Base-by-base conservation (phyloP, 345 rosid genomes). In the Hibiscus syriacus region DNA sequence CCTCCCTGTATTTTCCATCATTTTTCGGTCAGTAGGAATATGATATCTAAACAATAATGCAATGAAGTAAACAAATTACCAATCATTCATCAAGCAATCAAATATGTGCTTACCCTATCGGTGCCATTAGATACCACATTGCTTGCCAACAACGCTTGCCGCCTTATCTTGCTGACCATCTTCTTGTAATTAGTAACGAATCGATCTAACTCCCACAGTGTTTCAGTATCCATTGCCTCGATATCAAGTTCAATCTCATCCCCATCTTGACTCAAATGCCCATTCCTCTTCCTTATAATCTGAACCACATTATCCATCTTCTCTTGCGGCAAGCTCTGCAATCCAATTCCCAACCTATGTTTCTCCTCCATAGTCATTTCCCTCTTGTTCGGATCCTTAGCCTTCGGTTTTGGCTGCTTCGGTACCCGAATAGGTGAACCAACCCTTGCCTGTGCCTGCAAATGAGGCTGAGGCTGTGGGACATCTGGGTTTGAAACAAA, bases 181-280 rank as follows among this genome's bases (percentile, higher is more conserved):
- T 90, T 90, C 72, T 86, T 90, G 69, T 84, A 84, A 39, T 90
- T 87, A 0, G 96, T 84, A 19, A 90, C 90, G 58, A 87, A 90
- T 9, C 91, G 84, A 73, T 90, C 96, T 70, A 87, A 86, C 80
- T 90, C 93, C 93, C 96, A 90, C 0, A 90, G 73, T 0, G 93
- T 90, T 73, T 90, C 96, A 0, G 81, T 86, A 67, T 90, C 93
- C 5, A 90, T 78, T 0, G 89, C 85, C 74, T 87, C 93, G 1
- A 90, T 90, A 50, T 90, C 96, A 3, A 87, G 79, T 75, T 90
- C 96, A 17, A 89, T 89, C 78, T 89, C 96, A 60, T 89, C 92
- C 3, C 92, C 96, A 0, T 90, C 93, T 72, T 87, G 96, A 62
- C 85, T 76, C 30, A 87, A 56, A 78, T 84, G 74, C 64, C 81